phyloP scores from a whole-genome alignment of 2,329 filamentous ascomycete genomes.

The Chaetomiaceae sp. region DNA sequence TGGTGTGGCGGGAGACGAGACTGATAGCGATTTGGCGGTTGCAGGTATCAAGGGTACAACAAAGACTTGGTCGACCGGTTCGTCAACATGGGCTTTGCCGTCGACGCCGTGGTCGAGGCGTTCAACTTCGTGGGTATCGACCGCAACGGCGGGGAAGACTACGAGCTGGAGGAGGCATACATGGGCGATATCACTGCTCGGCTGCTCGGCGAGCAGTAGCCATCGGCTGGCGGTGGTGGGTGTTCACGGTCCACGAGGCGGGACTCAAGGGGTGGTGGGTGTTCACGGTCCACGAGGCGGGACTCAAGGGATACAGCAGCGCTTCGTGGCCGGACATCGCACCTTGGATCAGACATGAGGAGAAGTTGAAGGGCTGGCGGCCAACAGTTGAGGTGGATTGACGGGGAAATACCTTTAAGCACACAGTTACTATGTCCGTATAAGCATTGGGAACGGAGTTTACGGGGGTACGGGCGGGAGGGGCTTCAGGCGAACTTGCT shows the following conservation, averaged over 20 bases:
- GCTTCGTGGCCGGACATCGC: no score
- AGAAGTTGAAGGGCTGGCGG: no score
- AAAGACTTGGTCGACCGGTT: conserved; percentile 78
- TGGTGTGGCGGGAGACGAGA: not conserved
- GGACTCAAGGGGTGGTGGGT: no score
- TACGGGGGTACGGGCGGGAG: not conserved
- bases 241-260: no score
- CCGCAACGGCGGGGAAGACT: conserved; percentile 68
- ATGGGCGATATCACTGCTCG: conserved; percentile 85
- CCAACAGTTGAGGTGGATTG: no score
- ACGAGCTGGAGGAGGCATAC: conserved; percentile 81
- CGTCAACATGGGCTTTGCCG: conserved; percentile 82
- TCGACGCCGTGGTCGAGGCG: conserved; percentile 77
- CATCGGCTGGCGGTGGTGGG: no score
- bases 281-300: no score
- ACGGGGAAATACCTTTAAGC: no score
- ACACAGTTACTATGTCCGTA: not conserved
- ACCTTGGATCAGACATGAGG: no score
- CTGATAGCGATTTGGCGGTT: not conserved
- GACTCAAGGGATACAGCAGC: no score
- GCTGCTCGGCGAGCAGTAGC: conserved; percentile 63
- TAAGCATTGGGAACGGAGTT: conserved; percentile 18
- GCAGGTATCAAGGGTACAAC: conserved; percentile 82
- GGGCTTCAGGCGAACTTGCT: not conserved
- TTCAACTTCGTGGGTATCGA: conserved; percentile 80